Base-by-base conservation (phyloP, 116 monocot genomes). In the Zostera marina region DNA sequence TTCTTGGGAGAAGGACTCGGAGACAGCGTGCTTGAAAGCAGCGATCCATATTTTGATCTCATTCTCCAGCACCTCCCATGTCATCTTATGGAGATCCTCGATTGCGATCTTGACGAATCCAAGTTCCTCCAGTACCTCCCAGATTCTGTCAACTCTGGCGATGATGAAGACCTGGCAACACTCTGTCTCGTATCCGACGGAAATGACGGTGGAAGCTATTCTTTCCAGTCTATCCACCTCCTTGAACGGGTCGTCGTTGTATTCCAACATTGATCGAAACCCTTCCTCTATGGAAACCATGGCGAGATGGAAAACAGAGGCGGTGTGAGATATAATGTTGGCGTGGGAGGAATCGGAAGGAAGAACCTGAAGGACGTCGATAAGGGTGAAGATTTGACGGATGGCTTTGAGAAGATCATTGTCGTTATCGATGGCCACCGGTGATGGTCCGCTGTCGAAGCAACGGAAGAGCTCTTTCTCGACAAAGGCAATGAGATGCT, bases 231-330 rank as follows among this genome's bases (percentile, higher is more conserved):
- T 64, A 41, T 54, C 63, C 3, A 78, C 58, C 17, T 59, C 54
- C 6, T 5, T 3, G 23, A 26, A 32, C 6, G 8, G 3, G 7
- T 55, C 26, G 56, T 26, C 15, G 5, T 23, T 9, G 20, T 75
- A 75, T 21, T 79, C 79, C 1, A 91, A 74, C 8, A 85, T 59
- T 2, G 72, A 38, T n/a, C 68, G 68, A 71, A 91, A 80, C 63
- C 82, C 91, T 12, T 85, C 91, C 53, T 85, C 91, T 1, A 91
- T 60, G 68, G 81, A 85, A 11, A 68, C 20, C 85, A 91, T 91
- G 45, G 75, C 62, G 32, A 44, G 74, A 56, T 85, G 91, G 9
- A 82, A 68, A 46, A 72, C 68, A 45, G 60, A 38, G 25, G 72
- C 61, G 8, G 79, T 47, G 7, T 52, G 68, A 47, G 64, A 64